Conservation (phyloP, 768 basidiomycete species). For the Chalciporus chontae region DNA sequence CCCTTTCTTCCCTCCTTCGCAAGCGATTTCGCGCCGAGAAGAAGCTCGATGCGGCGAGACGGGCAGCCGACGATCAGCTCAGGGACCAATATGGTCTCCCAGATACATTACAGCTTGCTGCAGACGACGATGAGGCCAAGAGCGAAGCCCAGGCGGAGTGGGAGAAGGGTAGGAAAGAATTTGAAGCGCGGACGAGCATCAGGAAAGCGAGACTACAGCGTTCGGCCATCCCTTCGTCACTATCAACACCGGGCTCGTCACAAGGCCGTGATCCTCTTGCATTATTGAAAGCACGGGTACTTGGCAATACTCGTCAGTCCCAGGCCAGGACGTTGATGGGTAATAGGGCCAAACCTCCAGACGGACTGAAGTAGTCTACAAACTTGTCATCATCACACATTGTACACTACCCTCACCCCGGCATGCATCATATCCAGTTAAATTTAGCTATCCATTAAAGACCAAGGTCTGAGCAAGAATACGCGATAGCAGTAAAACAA, state of each 20-base stretch:
- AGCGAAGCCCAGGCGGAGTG: slow-evolving; percentile 64
- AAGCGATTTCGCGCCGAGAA: slow-evolving; percentile 87
- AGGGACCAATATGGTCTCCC: slow-evolving; percentile 78
- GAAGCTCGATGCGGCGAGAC: slow-evolving; percentile 67
- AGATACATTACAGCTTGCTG: slow-evolving; percentile 59
- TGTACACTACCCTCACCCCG: slow-evolving; percentile 12
- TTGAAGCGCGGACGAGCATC: slow-evolving; percentile 39
- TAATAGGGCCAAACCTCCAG: slow-evolving; percentile 21
- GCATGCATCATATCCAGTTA: slow-evolving; percentile 10
- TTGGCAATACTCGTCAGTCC: slow-evolving; percentile 50
- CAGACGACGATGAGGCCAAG: slow-evolving; percentile 57
- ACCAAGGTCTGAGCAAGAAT: slow-evolving; percentile 36
- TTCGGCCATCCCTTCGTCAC: slow-evolving; percentile 21
- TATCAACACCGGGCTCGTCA: slow-evolving; percentile 16
- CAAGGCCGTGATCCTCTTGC: slow-evolving; percentile 32
- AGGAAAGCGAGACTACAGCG: slow-evolving; percentile 48
- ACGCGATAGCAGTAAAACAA: slow-evolving; percentile 60
- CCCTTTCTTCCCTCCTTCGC: slow-evolving; percentile 68
- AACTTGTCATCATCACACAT: slow-evolving; percentile 1
- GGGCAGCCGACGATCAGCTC: slow-evolving; percentile 65
- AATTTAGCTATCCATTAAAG: slow-evolving; percentile 30
- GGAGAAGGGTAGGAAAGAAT: slow-evolving; percentile 48
- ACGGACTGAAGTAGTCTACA: slow-evolving; percentile 11
- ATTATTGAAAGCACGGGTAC: slow-evolving; percentile 51
- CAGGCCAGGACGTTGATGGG: slow-evolving; percentile 24